These are phyloP conservation scores for Chaetomium sp. DNA, from an alignment of 2,329 filamentous ascomycete species.

Conservation along the genomic window DNA sequence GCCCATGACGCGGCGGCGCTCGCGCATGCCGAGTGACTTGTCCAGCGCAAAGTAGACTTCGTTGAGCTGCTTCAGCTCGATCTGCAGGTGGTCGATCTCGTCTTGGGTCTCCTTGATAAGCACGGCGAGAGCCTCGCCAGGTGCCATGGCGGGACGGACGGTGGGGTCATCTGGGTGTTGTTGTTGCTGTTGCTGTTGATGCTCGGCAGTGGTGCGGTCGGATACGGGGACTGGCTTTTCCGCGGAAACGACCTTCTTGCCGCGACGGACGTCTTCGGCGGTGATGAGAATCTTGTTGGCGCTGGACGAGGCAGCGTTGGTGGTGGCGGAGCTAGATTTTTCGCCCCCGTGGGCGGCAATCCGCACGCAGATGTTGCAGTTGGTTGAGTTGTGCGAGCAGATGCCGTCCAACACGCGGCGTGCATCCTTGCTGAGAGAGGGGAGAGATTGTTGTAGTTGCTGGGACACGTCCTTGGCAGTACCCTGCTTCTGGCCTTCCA, in stretches of 20 bases:
- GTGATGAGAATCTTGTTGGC: slow-evolving; percentile 29
- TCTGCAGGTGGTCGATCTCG: slow-evolving; percentile 69
- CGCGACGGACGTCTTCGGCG: slow-evolving; percentile 31
- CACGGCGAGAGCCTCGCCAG: slow-evolving; percentile 67
- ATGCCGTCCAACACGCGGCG: slow-evolving; percentile 47
- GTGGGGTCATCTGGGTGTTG: slow-evolving; percentile 42
- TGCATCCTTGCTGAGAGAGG: slow-evolving; percentile 46
- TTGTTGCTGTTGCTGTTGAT: background rate
- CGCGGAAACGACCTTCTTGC: slow-evolving; percentile 55
- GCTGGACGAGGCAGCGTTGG: background rate
- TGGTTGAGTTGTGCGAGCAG: slow-evolving; percentile 48
- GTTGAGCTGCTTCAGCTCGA: slow-evolving; percentile 54
- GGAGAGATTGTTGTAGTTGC: slow-evolving; percentile 26
- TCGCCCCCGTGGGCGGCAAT: slow-evolving; percentile 33
- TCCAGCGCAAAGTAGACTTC: slow-evolving; percentile 57
- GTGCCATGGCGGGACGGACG: slow-evolving; percentile 61
- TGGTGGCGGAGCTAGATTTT: background rate
- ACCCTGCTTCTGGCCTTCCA: slow-evolving; percentile 38
- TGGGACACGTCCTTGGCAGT: slow-evolving; percentile 16
- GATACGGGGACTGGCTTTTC: slow-evolving; percentile 61
- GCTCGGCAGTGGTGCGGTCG: slow-evolving; percentile 37
- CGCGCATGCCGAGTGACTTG: slow-evolving; percentile 57
- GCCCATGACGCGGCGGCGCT: slow-evolving; percentile 54
- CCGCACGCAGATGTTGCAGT: slow-evolving; percentile 52
- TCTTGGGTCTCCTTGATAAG: slow-evolving; percentile 78